These are phyloP conservation scores for Microascus cirrosus DNA, from an alignment of 2,329 filamentous ascomycete genomes.

Conservation along the genomic window DNA sequence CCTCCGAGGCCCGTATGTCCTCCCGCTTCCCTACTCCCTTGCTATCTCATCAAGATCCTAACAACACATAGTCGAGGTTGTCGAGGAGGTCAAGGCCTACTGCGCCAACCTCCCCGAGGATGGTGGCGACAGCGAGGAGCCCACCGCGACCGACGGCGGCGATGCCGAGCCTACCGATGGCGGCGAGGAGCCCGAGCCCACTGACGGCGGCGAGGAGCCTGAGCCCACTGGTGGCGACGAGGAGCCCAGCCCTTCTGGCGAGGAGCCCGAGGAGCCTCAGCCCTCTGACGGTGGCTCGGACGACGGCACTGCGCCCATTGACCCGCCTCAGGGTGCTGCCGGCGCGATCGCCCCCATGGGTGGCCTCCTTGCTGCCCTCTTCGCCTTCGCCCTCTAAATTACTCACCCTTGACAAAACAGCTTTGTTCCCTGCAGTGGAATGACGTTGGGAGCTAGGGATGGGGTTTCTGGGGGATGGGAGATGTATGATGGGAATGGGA, in stretches of 20 bases:
- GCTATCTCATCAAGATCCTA: background rate
- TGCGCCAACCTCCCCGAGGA: background rate
- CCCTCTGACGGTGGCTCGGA: background rate
- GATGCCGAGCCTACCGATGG: background rate
- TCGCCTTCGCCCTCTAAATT: slow-evolving; percentile 1
- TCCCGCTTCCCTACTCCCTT: background rate
- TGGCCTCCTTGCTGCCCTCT: background rate
- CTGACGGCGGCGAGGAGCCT: background rate
- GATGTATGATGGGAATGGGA: background rate
- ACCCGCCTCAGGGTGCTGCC: background rate
- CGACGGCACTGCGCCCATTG: background rate
- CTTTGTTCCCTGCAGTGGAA: background rate
- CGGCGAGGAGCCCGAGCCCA: background rate
- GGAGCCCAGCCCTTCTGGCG: background rate
- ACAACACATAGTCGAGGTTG: background rate
- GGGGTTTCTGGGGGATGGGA: background rate
- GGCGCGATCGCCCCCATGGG: background rate
- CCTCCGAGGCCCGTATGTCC: slow-evolving; percentile 11
- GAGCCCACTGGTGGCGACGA: background rate
- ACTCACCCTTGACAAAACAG: background rate
- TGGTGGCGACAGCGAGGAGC: background rate
- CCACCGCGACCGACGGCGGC: background rate
- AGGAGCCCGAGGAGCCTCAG: background rate
- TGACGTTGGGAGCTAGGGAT: background rate
- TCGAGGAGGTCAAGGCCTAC: slow-evolving; percentile 1